Base-by-base conservation (phyloP, 176 grass and related monocot species). In the Thinopyrum elongatum region DNA sequence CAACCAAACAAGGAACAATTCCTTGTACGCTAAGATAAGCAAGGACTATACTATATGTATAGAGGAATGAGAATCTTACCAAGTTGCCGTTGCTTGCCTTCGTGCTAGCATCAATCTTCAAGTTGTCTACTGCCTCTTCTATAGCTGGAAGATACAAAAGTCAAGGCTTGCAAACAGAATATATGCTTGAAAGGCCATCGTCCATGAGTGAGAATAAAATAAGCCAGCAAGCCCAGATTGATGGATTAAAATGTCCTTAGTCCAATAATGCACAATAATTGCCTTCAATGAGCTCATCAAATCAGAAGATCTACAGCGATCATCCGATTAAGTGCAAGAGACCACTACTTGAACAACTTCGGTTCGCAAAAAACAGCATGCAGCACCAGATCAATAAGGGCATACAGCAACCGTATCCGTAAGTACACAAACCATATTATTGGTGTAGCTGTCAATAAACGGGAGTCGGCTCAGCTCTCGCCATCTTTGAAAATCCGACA, bases 61-160 rank as follows among this genome's bases (percentile, higher is more conserved):
- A 70, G 62, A 87, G 41, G 72, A 80, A 84, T 27, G 7, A 70
- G 86, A 91, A 86, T 80, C 82, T 80, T 88, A 95, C 93, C 91
- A 92, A 90, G 86, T 93, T 90, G 84, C 83, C 65, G 63, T 70
- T 86, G 77, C 72, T 91, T 89, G 82, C 70, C 76, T 93, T 86
- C 44, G 78, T 77, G 85, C 76, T 88, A 66, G 87, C 68, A 84
- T 95, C 82, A 88, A 95, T 91, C 82, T 90, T 95, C 91, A 93
- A 86, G 79, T 86, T 90, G 71, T 85, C 79, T 61, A 93, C 82
- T 85, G 87, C 83, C 87, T 87, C 89, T 91, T 91, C 60, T 16
- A 93, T 55, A 80, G 82, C 95, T 98, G 82, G 58, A 79, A 49
- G 74, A 57, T 62, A 79, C 84, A 75, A 83, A 98, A 91, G 92